A percentile compares a stretch with the other conserved stretches of the same genome.
phyloP scores from a whole-genome alignment of 768 basidiomycete genomes.

The Macrolepiota dolichaula region DNA sequence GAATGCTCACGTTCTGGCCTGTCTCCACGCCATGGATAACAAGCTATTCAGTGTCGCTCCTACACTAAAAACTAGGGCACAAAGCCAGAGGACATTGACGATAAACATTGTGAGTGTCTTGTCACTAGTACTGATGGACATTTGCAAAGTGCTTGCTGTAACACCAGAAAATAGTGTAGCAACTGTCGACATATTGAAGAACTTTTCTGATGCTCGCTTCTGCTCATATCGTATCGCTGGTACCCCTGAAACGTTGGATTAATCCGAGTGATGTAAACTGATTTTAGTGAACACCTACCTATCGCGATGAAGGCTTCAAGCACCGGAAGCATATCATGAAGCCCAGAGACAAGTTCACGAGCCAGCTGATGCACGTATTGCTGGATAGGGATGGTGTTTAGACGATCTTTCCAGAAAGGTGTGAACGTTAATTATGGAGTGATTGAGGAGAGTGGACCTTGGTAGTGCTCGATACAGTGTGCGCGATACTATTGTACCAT shows the following conservation, averaged over 20 bases:
- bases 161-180: slow-evolving; percentile 8
- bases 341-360: not conserved
- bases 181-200: slow-evolving; percentile 4
- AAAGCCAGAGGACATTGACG: slow-evolving; percentile 4
- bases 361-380: slow-evolving; percentile 4
- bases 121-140: not conserved
- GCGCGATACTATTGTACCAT: not conserved
- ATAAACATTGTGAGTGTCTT: not conserved
- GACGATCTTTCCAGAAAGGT: not conserved
- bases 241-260: not conserved
- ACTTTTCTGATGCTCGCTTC: not conserved
- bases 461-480: not conserved
- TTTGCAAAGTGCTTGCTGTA: not conserved
- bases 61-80: slow-evolving; percentile 3
- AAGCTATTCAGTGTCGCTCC: slow-evolving; percentile 5
- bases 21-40: slow-evolving; percentile 1
- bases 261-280: too few species aligned
- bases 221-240: slow-evolving; percentile 9
- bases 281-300: not conserved
- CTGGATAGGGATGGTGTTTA: slow-evolving; percentile 6
- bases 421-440: not conserved
- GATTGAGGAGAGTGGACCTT: not conserved
- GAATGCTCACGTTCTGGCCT: not conserved
- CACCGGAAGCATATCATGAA: not conserved
- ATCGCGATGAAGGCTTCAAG: not conserved